Percentiles rank a stretch among this genome's conserved stretches.
phyloP scores from a whole-genome alignment of 2,329 filamentous ascomycete genomes.

The Didymella pinodella region DNA sequence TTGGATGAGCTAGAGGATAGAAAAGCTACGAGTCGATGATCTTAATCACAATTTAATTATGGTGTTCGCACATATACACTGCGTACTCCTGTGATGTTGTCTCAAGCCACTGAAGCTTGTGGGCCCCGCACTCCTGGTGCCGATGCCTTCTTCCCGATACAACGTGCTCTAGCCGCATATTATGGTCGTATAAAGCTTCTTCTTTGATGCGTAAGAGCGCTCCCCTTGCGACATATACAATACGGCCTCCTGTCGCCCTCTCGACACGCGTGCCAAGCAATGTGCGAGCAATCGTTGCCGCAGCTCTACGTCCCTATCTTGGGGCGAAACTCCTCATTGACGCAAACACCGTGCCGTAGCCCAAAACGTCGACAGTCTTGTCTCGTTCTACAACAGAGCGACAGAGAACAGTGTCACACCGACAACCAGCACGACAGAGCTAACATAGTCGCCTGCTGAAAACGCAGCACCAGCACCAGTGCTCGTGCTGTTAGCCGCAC shows the following conservation, averaged over 20 bases:
- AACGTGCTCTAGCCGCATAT: background rate
- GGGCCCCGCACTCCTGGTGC: background rate
- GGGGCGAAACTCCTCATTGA: background rate
- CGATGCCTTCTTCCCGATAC: background rate
- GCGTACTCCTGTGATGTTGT: background rate
- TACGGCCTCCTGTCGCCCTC: background rate
- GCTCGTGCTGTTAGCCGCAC: constrained; percentile 1
- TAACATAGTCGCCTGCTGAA: constrained; percentile 3
- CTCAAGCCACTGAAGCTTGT: background rate
- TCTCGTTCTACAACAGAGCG: constrained; percentile 2
- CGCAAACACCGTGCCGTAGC: background rate
- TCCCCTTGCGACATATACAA: too few species aligned
- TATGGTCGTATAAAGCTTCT: too few species aligned
- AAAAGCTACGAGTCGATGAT: constrained; percentile 5
- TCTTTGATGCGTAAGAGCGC: too few species aligned
- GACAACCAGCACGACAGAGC: background rate
- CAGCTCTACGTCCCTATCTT: background rate
- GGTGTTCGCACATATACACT: background rate
- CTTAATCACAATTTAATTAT: constrained; percentile 18
- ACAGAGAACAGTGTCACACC: constrained; percentile 13
- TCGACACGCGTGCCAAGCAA: too few species aligned
- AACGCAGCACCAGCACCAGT: constrained; percentile 15
- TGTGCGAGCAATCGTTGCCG: background rate
- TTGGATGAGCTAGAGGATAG: background rate
- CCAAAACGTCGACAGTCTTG: background rate